Base-by-base conservation (phyloP, 2,329 filamentous ascomycete species). In the Paecilomyces formosus region DNA sequence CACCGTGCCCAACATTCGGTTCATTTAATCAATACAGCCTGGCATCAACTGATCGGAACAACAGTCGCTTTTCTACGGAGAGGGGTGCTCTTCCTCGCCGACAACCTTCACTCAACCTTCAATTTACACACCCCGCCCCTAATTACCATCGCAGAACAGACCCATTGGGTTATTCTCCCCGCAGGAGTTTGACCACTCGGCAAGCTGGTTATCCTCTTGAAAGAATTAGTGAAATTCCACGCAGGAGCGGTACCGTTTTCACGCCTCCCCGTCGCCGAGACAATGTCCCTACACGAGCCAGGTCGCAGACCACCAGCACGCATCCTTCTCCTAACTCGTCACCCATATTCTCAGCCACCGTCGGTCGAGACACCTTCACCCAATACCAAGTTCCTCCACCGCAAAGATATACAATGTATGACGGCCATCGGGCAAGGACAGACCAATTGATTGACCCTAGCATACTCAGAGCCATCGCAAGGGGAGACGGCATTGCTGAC, bases 21-120 rank as follows among this genome's bases (percentile, higher is more conserved):
- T 71, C 72, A n/a, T 74, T 66, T 57, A 74, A 71, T 58, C 72
- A 71, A 21, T 73, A 70, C 24, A 72, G 74, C 53, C 71, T 74
- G 21, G 72, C 70, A 12, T 64, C 70, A 65, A 64, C 58, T 62
- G 70, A 56, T 62, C 60, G 52, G 49, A 69, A 70, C 7, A 68
- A 69, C 21, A 66, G 66, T 18, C 70, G 63, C 57, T 68, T 67
- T 53, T 64, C 68, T 22, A 56, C 67, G 3, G 60, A 65, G 4
- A 65, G 63, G 52, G 61, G 64, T 5, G 63, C 64, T 3, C 62
- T 68, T 11, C 56, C 60, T 53, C 54, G 59, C 15, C 55, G 56
- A 35, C 55, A 57, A 31, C 58, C 61, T 28, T 66, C 69, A 5
- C 62, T 65, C 55, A 54, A 67, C 13, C 64, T 68, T 24, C 70